A percentile compares a stretch with the other conserved stretches of the same genome.
These are phyloP conservation scores for Malus hybrid DNA, from an alignment of 331 rosid genomes.

Conservation along the genomic window DNA sequence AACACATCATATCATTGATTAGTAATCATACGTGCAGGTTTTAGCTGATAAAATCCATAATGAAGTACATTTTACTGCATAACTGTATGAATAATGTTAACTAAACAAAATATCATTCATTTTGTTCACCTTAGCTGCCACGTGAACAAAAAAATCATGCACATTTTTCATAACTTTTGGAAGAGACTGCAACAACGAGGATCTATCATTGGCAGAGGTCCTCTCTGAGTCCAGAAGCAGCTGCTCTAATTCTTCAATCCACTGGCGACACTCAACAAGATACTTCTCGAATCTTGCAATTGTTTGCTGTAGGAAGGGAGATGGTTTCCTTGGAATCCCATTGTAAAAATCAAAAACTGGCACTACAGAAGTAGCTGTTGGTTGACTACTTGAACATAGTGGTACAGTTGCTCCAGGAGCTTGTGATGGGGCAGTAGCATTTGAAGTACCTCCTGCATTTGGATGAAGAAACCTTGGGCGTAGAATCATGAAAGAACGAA, in stretches of 20 bases:
- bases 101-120: neutral
- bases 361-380: conserved; percentile 45
- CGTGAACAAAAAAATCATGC: conserved; percentile 90
- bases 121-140: conserved; percentile 82
- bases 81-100: neutral
- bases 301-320: conserved; percentile 83
- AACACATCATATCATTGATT: conserved; percentile 10
- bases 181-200: conserved; percentile 79
- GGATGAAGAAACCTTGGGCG: conserved; percentile 80
- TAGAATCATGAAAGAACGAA: conserved; percentile 90
- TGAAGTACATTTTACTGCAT: neutral
- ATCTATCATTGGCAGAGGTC: conserved; percentile 46
- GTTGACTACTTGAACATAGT: conserved; percentile 51
- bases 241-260: conserved; percentile 96
- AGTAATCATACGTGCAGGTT: neutral
- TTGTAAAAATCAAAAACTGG: conserved; percentile 90
- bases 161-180: conserved; percentile 93
- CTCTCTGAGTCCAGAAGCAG: conserved; percentile 63
- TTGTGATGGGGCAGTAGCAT: conserved; percentile 67
- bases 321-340: conserved; percentile 92
- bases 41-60: neutral
- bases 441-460: conserved; percentile 53
- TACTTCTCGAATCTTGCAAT: conserved; percentile 85
- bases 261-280: conserved; percentile 74
- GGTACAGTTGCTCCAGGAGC: conserved; percentile 41